phyloP scores from a whole-genome alignment of 306 rosid species.

The Cicer yamashitae region DNA sequence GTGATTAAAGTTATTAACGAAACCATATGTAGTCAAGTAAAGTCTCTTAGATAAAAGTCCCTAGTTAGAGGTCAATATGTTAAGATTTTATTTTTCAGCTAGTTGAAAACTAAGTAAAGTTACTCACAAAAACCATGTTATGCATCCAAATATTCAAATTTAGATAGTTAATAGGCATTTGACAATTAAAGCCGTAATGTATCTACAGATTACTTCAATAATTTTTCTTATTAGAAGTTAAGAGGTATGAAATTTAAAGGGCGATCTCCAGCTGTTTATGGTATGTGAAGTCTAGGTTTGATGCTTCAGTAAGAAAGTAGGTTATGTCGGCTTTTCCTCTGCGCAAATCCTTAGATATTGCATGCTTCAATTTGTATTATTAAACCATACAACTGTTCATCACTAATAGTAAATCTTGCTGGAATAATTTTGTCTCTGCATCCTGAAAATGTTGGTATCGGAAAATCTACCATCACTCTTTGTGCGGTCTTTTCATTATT shows the following conservation, averaged over 20 bases:
- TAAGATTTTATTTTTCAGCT: constrained; percentile 1
- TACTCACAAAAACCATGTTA: not conserved
- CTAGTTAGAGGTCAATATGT: not conserved
- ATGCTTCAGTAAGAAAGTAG: constrained; percentile 14
- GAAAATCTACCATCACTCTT: constrained; percentile 21
- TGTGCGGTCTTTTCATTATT: constrained; percentile 27
- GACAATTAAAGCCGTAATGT: constrained; percentile 11
- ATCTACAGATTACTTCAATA: constrained; percentile 13
- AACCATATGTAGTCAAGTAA: not conserved
- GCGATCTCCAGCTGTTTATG: constrained; percentile 14
- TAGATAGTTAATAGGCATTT: constrained; percentile 16
- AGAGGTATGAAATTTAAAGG: constrained; percentile 10
- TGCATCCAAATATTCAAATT: constrained; percentile 31
- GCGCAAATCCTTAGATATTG: constrained; percentile 30
- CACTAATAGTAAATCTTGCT: constrained; percentile 3
- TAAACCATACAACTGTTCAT: constrained; percentile 25
- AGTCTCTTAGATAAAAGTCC: not conserved
- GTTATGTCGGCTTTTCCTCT: not conserved
- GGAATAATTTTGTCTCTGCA: not conserved
- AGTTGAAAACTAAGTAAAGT: constrained; percentile 14
- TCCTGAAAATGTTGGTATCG: constrained; percentile 15
- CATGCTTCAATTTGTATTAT: constrained; percentile 14
- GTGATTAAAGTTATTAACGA: constrained; percentile 7
- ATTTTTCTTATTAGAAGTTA: constrained; percentile 18
- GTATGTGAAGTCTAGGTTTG: constrained; percentile 28